Base-by-base conservation (phyloP, 805 yeast genomes). In the Ogataea pignaliae region DNA sequence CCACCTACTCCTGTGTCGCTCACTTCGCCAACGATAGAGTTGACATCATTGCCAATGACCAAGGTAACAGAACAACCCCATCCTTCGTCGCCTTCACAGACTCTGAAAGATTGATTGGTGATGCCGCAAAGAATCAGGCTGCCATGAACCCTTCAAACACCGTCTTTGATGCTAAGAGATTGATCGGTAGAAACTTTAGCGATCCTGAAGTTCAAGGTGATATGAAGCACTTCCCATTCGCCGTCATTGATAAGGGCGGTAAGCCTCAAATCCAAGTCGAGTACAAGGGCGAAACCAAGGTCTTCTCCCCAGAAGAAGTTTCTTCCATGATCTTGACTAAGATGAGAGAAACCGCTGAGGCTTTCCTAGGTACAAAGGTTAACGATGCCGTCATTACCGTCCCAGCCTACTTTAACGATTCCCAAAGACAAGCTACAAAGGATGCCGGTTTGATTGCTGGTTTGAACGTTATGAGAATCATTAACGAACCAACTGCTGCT, bases 381-480 rank as follows among this genome's bases (percentile, higher is more conserved):
- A 82, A 80, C 76, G 85, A 87, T 68, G 96, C 97, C 49, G 95
- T 85, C 55, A 91, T 85, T 55, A 85, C 95, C 41, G 90, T 88
- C 55, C 95, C 95, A 51, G 95, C 95, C 50, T 85, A 85, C 72
- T 85, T 85, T 76, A 85, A 85, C 72, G 95, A 85, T 69, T 86
- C 95, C 51, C 95, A 85, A 75, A 81, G 95, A 71, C 95, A 86
- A 72, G 95, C 95, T 57, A 85, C 95, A 67, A 89, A 89, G 77
- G 96, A 89, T 69, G 97, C 97, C 43, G 97, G 97, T 78, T 90
- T 88, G 70, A 89, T 89, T 73, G 96, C 88, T 56, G 97, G 97
- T 50, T 78, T 89, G 65, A 88, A 88, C 72, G 91, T 85, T 55
- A 76, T 87, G 64, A 81, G 95, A 72, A 95, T 85, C 53, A 93